Evolutionary conservation across 2,329 filamentous ascomycete species (phyloP), one percentile per base, ranked within the genome.

Genomic region (Thelonectria discophora): DNA sequence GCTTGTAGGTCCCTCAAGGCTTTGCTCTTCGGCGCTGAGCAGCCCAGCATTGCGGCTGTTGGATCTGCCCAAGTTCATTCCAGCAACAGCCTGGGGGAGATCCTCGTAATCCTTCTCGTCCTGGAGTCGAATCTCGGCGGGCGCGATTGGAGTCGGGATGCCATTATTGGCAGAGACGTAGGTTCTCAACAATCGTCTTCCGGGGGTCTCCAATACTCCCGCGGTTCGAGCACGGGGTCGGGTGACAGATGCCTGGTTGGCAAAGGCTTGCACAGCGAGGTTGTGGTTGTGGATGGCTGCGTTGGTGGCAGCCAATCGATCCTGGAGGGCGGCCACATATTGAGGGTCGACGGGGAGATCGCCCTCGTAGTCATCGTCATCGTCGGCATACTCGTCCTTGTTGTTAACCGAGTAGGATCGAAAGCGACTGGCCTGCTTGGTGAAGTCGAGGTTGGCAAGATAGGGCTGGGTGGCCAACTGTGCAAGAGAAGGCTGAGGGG

Each of bases 341-440:
- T 87, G 82, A 62, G 73, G 82, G 61, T 88, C 85, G 46, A 86
- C 78, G 18, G 78, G 78, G 55, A 86, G 74, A 60, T 79, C 83
- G 18, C 75, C 72, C 39, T 85, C 88, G 62, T 91, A 92, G 62
- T 93, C 90, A 24, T 93, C 90, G 54, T 96, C 94, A 48, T 93
- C 90, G 70, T 96, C 93, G 2, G 91, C 94, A 72, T 98, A 98
- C 76, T 95, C 96, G 76, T 98, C 94, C 78, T 97, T 97, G 58
- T 97, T 96, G 77, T 99, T 99, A 67, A 99, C 95, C 1, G 95
- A 99, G 77, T 97, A 98, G 2, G 95, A 99, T 48, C 95, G 89
- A 82, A 98, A 97, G 54, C 95, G 88, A 76, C 91, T 98, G 46
- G 90, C 85, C 70, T 91, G 91, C 74, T 89, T 90, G 67, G 92